Evolutionary conservation across 805 yeast genomes (phyloP), one percentile per base, ranked within the genome.

Genomic region (Saturnispora zaruensis): DNA sequence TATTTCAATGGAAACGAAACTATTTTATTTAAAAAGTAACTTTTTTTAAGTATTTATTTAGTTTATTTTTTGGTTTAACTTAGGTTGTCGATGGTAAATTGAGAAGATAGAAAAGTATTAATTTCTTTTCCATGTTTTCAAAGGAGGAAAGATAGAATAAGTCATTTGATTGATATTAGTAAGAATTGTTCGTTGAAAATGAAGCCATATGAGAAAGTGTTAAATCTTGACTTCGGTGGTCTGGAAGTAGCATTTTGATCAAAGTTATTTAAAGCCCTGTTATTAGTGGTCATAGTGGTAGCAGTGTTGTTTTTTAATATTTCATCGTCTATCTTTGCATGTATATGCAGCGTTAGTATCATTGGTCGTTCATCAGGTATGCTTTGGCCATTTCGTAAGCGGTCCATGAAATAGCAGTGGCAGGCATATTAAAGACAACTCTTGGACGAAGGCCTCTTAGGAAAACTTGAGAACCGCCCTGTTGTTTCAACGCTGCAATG

Each of bases 351-450:
- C 18, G 40, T 7, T n/a, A 8, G 23, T 36, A 23, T 32, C 46
- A 18, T 45, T 46, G 14, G 11, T 40, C 36, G 24, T 47, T 42
- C 45, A 41, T 47, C 18, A 47, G 23, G 25, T 83, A 74, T 57
- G 79, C 82, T 68, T 91, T 91, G 41, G 96, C 97, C 91, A 90
- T 87, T 66, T 91, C 99, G 67, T 91, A 91, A 25, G 96, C 87
- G 1, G 98, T 91, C 98, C 98, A 91, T 56, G 95, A 82, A 54
- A 91, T 89, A 20, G 98, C 98, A 7, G 98, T 91, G 43, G 95
- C 82, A 21, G 99, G 99, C 64, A 91, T 89, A 66, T 89, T 89
- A 57, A 93, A 85, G 30, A 91, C 81, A 50, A 93, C 81, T 67
- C 99, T 80, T 43, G 99, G 97, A 61, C 83, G 81, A 60, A 88